Evolutionary conservation across 139 green algal genomes (phyloP).

Genomic region (Chloropicon primus): DNA sequence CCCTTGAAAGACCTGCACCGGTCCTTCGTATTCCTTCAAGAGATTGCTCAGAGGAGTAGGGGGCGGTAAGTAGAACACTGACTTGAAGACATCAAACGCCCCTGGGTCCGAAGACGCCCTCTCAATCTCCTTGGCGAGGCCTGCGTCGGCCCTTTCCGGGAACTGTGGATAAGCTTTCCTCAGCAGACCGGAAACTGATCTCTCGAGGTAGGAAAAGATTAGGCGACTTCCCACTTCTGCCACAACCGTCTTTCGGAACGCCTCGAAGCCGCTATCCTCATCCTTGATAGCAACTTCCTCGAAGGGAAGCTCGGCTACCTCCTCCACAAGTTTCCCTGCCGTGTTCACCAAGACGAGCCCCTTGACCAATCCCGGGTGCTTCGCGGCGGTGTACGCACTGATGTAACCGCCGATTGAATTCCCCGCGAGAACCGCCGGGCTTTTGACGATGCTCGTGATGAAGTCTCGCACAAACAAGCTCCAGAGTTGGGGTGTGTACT

Average conservation of each 20-base stretch:
- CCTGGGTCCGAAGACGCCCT: background rate
- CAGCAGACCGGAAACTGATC: background rate
- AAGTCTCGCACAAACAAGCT: conserved; percentile 62
- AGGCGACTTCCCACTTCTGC: background rate
- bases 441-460: conserved; percentile 50
- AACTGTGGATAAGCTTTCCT: background rate
- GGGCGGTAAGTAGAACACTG: background rate
- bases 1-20: background rate
- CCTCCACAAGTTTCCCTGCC: conserved; percentile 17
- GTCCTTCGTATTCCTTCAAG: background rate
- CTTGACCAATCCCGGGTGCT: conserved; percentile 11
- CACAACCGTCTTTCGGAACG: background rate
- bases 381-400: conserved; percentile 29
- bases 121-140: background rate
- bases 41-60: background rate
- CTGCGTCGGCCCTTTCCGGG: background rate
- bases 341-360: conserved; percentile 60
- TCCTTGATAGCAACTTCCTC: background rate
- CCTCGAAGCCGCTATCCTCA: background rate
- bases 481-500: conserved; percentile 75
- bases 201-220: background rate
- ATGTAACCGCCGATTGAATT: conserved; percentile 96
- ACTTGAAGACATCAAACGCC: background rate
- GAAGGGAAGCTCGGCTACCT: background rate
- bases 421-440: conserved; percentile 67